Evolutionary conservation across 2,329 filamentous ascomycete genomes (phyloP), one percentile per base, ranked within the genome.

Genomic region (Trichophaea hybrida): DNA sequence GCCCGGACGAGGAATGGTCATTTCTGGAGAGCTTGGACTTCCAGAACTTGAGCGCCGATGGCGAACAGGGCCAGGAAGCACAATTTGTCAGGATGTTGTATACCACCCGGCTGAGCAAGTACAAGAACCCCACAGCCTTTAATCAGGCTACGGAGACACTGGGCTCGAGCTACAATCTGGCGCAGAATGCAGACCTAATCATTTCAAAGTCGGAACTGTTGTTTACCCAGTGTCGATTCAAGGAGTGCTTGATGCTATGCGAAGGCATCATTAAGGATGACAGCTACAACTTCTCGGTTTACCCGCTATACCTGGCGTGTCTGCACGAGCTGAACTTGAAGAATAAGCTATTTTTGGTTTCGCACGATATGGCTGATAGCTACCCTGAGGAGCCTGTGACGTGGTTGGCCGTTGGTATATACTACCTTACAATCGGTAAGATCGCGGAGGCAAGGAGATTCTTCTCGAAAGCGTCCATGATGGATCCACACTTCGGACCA

Each of bases 31-130:
- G 86, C 55, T 78, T 96, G 24, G 83, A 96, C 73, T 98, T 98
- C 70, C 89, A 94, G 71, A 82, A 85, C 17, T 84, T 97, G 64
- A 77, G 77, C 5, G 75, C 80, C 0, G 63, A 68, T 33, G 63
- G 62, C 31, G 66, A 67, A 10, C 59, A 64, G n/a, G 63, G 66
- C 12, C 59, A 65, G n/a, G 60, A 64, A 50, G 87, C 94, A 71
- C 86, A 94, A 68, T 97, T 98, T 70, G 91, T 88, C 1, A 90
- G 88, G 71, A 93, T 94, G 79, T 83, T 98, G 31, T 98, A 98
- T 75, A 96, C 88, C 4, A 98, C 93, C 2, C 82, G 90, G 24
- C 77, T 98, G 24, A 96, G 90, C 63, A 98, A 97, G 72, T 98
- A 98, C 72, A 84, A 88, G 31, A 90, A 94, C 58, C 88, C 89